Evolutionary conservation across 176 grass and related monocot species (phyloP).

Genomic region (Zoysia pacifica): DNA sequence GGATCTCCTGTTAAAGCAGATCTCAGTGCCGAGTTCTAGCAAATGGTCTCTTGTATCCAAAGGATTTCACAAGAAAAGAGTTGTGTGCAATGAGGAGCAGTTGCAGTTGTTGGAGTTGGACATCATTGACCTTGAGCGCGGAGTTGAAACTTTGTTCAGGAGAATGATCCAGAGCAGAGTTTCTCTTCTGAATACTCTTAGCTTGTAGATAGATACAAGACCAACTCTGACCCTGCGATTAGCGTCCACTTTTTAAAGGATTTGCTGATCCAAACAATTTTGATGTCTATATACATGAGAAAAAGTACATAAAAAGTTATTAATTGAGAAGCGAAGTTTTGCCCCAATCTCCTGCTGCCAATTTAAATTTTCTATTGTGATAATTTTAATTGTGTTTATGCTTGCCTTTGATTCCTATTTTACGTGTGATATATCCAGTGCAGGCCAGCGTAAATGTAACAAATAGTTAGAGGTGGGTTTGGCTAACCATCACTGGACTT

Average conservation of each 20-base stretch:
- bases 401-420: too few species aligned
- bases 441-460: too few species aligned
- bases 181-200: constrained; percentile 4
- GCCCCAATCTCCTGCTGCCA: not conserved
- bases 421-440: too few species aligned
- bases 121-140: not conserved
- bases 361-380: constrained; percentile 23
- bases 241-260: not conserved
- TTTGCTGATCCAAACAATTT: not conserved
- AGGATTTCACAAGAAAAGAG: constrained; percentile 9
- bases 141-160: constrained; percentile 7
- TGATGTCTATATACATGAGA: not conserved
- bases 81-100: not conserved
- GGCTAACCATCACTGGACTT: not conserved
- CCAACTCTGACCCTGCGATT: not conserved
- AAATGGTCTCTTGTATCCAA: constrained; percentile 31
- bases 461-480: not conserved
- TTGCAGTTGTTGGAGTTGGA: not conserved
- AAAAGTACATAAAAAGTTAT: not conserved
- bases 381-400: too few species aligned
- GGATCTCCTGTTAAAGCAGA: not conserved
- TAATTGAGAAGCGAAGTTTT: not conserved
- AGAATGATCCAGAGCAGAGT: constrained; percentile 9
- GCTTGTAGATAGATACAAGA: not conserved
- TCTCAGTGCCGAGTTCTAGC: not conserved